Evolutionary conservation across 768 basidiomycete species (phyloP).

Genomic region (Leccinum truebloodii): DNA sequence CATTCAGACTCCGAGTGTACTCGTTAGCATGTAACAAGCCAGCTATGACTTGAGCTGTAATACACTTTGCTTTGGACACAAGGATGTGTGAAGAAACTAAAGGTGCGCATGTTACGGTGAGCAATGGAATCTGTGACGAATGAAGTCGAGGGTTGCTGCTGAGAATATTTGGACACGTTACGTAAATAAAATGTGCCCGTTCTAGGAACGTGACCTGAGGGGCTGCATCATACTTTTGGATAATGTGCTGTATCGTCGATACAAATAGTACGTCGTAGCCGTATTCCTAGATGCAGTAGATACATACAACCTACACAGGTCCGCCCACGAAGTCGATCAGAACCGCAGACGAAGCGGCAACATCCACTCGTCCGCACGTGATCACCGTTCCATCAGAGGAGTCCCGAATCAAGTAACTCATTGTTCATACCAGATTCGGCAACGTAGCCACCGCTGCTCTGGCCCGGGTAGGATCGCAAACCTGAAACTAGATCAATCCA

Average conservation of each 20-base stretch:
- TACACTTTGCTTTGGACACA: background rate
- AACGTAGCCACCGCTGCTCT: background rate
- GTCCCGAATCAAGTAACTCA: background rate
- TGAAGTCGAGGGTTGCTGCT: too few relatives aligned
- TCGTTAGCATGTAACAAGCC: too few relatives aligned
- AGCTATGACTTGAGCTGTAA: too few relatives aligned
- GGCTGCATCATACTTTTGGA: too few relatives aligned
- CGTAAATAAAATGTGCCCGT: too few relatives aligned
- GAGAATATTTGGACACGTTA: background rate
- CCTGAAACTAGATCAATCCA: background rate
- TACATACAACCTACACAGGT: background rate
- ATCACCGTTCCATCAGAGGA: constrained; percentile 20
- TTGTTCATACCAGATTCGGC: background rate
- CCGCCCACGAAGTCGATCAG: constrained; percentile 26
- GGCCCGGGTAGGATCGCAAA: background rate
- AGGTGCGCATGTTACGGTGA: background rate
- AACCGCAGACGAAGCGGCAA: constrained; percentile 41
- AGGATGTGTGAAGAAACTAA: background rate
- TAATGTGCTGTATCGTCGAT: background rate
- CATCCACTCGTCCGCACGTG: constrained; percentile 32
- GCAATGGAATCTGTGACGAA: too few relatives aligned
- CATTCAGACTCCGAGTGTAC: too few relatives aligned
- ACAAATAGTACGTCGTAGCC: background rate
- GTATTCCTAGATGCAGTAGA: background rate
- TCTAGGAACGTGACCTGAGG: too few relatives aligned